Percentiles rank a stretch among this genome's conserved stretches.
Evolutionary conservation across 306 rosid genomes (phyloP).

Genomic region (Hippophae tibetana): DNA sequence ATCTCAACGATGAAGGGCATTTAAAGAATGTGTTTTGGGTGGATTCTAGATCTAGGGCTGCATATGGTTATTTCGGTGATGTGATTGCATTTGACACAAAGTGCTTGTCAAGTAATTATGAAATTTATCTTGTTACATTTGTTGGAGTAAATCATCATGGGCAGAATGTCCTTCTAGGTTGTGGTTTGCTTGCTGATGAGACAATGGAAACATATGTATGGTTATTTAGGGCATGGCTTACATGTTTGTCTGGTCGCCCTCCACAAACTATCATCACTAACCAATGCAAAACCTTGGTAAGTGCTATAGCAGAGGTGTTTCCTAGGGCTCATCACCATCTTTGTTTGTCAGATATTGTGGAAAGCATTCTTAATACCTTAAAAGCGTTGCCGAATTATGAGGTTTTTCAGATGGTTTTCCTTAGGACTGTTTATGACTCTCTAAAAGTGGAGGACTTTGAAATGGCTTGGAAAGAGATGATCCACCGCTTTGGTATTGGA

Average conservation of each 20-base stretch:
- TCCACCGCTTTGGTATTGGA: constrained; percentile 48
- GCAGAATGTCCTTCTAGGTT: constrained; percentile 58
- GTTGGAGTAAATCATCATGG: constrained; percentile 92
- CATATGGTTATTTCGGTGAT: constrained; percentile 71
- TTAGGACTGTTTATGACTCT: constrained; percentile 42
- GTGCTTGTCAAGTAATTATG: constrained; percentile 67
- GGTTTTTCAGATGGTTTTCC: constrained; percentile 47
- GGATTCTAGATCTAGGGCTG: constrained; percentile 81
- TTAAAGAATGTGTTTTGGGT: constrained; percentile 83
- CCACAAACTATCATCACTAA: constrained; percentile 78
- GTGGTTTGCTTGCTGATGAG: constrained; percentile 85
- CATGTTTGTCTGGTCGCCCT: constrained; percentile 87
- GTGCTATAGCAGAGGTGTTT: constrained; percentile 81
- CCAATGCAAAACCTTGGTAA: constrained; percentile 56
- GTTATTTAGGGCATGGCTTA: constrained; percentile 94
- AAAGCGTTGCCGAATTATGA: constrained; percentile 53
- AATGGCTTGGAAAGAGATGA: constrained; percentile 68
- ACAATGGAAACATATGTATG: constrained; percentile 67
- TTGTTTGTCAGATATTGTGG: constrained; percentile 49
- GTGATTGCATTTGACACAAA: constrained; percentile 68
- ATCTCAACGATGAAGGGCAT: constrained; percentile 79
- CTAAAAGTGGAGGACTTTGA: constrained; percentile 77
- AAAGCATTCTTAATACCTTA: constrained; percentile 56
- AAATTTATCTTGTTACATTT: constrained; percentile 66
- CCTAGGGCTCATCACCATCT: constrained; percentile 83